Conservation (phyloP, 805 yeast genomes). For the Candida morakotiae region DNA sequence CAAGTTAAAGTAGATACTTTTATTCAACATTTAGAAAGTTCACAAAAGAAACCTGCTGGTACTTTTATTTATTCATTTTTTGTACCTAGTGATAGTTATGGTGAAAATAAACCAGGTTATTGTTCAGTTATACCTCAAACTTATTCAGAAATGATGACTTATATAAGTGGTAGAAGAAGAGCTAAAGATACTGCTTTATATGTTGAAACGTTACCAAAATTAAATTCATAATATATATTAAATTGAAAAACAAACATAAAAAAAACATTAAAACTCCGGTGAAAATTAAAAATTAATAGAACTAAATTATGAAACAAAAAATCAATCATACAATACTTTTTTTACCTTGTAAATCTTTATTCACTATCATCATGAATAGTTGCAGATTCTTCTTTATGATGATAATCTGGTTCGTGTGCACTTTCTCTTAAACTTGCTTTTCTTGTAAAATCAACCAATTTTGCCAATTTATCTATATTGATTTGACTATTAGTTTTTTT, state of each 20-base stretch:
- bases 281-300: neutral
- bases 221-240: conserved; percentile 3
- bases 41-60: conserved; percentile 68
- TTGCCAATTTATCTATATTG: conserved; percentile 21
- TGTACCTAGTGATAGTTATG: conserved; percentile 58
- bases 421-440: conserved; percentile 39
- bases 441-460: conserved; percentile 45
- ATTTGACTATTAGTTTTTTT: neutral
- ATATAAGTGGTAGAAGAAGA: conserved; percentile 85
- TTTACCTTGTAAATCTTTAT: neutral
- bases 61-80: conserved; percentile 86
- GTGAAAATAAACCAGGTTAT: conserved; percentile 49
- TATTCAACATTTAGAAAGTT: conserved; percentile 65
- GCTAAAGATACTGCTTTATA: conserved; percentile 77
- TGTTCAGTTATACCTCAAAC: conserved; percentile 81
- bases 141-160: conserved; percentile 89
- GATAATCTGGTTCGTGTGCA: conserved; percentile 28
- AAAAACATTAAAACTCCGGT: neutral
- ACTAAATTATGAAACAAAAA: neutral
- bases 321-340: neutral
- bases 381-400: conserved; percentile 30
- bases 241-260: neutral
- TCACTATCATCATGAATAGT: conserved; percentile 31
- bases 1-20: conserved; percentile 87
- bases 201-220: conserved; percentile 36